These are phyloP conservation scores for Neofusicoccum cordaticola DNA, from an alignment of 2,329 filamentous ascomycete species.

Conservation along the genomic window DNA sequence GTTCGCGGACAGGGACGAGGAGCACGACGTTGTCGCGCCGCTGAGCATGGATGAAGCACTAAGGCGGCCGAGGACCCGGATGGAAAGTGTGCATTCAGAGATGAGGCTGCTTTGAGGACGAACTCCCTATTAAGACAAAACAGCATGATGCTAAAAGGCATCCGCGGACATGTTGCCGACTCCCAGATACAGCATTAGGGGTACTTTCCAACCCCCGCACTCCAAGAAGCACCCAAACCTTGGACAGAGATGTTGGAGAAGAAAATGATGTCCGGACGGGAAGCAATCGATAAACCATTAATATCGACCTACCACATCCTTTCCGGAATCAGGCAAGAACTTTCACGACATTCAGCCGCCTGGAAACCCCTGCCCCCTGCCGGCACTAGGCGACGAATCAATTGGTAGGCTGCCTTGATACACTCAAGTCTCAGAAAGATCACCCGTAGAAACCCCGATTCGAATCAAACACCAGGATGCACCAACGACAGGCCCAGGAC, in stretches of 20 bases:
- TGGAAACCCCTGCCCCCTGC: neutral
- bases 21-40: constrained; percentile 3
- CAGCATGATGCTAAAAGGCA: neutral
- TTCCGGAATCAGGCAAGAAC: neutral
- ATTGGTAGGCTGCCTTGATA: neutral
- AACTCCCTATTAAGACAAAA: too few species aligned
- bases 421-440: neutral
- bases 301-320: too few species aligned
- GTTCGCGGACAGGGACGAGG: neutral
- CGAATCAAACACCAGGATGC: too few species aligned
- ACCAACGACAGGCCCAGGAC: too few species aligned
- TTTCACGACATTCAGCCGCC: neutral
- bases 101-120: neutral
- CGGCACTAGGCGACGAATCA: neutral
- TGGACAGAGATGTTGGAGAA: too few species aligned
- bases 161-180: too few species aligned
- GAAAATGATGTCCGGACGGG: too few species aligned
- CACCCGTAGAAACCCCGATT: neutral
- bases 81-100: neutral
- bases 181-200: too few species aligned
- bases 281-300: too few species aligned
- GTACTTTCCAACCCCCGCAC: too few species aligned
- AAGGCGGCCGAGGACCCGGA: neutral
- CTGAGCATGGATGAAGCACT: constrained; percentile 1
- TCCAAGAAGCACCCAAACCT: too few species aligned